These are phyloP conservation scores for Mycena kentingensis DNA, from an alignment of 768 basidiomycete species.

Conservation along the genomic window DNA sequence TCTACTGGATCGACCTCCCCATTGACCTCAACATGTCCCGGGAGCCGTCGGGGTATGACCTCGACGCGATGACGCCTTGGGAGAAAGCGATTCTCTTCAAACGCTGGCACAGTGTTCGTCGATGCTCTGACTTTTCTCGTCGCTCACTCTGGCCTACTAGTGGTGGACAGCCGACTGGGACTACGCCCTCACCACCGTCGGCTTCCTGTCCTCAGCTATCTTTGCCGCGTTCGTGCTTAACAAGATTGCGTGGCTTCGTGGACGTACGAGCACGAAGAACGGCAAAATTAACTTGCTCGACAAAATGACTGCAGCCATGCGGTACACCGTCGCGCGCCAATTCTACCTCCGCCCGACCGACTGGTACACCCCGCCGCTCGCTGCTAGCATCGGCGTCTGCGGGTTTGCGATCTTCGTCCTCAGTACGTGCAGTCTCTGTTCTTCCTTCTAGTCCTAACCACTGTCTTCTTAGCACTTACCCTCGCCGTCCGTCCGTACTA, in stretches of 20 bases:
- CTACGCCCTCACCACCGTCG: no score
- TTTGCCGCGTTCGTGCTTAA: no score
- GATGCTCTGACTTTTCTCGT: background rate
- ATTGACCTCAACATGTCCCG: conserved; percentile 33
- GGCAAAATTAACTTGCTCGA: conserved; percentile 22
- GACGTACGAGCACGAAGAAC: conserved; percentile 2
- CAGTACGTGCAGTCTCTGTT: background rate
- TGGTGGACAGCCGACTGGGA: no score
- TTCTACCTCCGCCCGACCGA: conserved; percentile 22
- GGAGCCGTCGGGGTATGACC: conserved; percentile 25
- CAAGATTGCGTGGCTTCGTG: no score
- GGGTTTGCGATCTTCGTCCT: conserved; percentile 29
- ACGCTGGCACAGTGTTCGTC: conserved; percentile 30
- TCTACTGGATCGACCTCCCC: conserved; percentile 30
- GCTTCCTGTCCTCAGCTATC: no score
- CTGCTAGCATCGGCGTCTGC: conserved; percentile 26
- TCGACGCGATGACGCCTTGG: conserved; percentile 25
- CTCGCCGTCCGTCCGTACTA: conserved; percentile 32
- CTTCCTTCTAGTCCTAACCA: background rate
- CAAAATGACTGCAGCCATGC: conserved; percentile 20
- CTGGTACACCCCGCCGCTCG: conserved; percentile 34
- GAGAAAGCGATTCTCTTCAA: conserved; percentile 25
- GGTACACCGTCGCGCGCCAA: conserved; percentile 29
- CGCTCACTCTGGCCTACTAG: background rate
- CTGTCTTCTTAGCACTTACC: conserved; percentile 19